Evolutionary conservation across 768 basidiomycete species (phyloP), one percentile per base, ranked within the genome.

Genomic region (Trametes coccinea): DNA sequence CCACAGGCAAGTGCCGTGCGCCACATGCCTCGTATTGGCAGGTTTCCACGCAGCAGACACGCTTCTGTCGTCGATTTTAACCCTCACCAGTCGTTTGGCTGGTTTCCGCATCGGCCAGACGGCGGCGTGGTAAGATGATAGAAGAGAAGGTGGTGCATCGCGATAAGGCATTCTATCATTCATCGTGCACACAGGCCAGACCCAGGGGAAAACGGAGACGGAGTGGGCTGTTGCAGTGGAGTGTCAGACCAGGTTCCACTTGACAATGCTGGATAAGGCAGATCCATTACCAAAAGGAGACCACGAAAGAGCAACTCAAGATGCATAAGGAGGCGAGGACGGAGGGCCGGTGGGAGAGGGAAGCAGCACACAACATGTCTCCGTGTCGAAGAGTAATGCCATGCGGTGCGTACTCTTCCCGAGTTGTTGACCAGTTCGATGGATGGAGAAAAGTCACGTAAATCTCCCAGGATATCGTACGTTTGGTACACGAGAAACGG

Each of bases 391-490:
- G 29, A 58, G 46, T 45, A 37, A 27, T 17, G 49, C 30, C 54
- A 45, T 51, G 34, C n/a, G 14, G 14, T 56, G 48, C 31, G 55
- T 49, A 39, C 53, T 29, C 39, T 49, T 61, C 55, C 54, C 37
- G 60, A 50, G 33, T 56, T 37, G 33, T 22, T 22, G 53, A 30
- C 43, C 49, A 56, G 55, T 52, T 49, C 41, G 49, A 56, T 16
- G 30, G 50, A 47, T 17, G 14, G 22, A 31, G 57, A 52, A 57
- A 22, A 22, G 37, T 44, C 53, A 59, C 54, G 46, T 31, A 51
- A 56, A 41, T 60, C 54, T 56, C 59, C 54, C 59, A 56, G 39
- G 53, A 63, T 50, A 64, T 50, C 30, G 40, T 37, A 60, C 46
- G 31, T 45, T 61, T 58, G 51, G 29, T 54, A 60, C 55, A 56